Conservation (phyloP, 2,329 filamentous ascomycete genomes). For the Davidsoniella virescens region DNA sequence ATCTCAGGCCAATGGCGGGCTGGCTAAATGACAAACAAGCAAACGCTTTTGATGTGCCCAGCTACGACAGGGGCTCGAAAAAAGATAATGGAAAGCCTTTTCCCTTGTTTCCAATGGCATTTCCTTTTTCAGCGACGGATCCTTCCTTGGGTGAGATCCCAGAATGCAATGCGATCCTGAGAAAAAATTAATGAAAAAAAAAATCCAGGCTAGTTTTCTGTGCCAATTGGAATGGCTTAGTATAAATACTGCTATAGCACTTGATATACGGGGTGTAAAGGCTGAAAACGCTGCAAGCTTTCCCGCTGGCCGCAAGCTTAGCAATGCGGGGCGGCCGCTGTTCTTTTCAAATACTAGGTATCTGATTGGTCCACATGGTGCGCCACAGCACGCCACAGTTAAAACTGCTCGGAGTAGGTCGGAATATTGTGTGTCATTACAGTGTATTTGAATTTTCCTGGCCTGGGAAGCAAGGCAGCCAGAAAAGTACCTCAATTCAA, state of each 20-base stretch:
- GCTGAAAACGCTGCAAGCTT: too few relatives aligned
- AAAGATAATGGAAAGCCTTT: not conserved
- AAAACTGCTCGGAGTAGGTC: slow-evolving; percentile 24
- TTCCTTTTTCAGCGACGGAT: slow-evolving; percentile 11
- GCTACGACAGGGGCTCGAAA: not conserved
- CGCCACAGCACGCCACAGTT: slow-evolving; percentile 17
- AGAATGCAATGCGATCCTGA: too few relatives aligned
- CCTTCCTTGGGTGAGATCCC: slow-evolving; percentile 1
- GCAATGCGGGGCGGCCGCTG: slow-evolving; percentile 15
- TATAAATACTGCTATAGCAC: too few relatives aligned
- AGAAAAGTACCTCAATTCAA: slow-evolving; percentile 27
- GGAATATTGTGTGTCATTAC: slow-evolving; percentile 19
- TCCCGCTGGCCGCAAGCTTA: not conserved
- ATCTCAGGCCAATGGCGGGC: not conserved
- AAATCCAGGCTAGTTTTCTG: too few relatives aligned
- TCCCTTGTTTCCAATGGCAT: slow-evolving; percentile 8
- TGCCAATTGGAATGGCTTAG: too few relatives aligned
- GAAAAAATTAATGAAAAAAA: too few relatives aligned
- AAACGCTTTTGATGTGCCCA: not conserved
- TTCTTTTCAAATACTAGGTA: slow-evolving; percentile 13
- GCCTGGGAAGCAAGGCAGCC: slow-evolving; percentile 27
- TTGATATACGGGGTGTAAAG: too few relatives aligned
- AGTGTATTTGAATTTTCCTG: slow-evolving; percentile 10
- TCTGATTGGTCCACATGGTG: slow-evolving; percentile 21
- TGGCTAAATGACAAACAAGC: not conserved